A percentile compares a stretch with the other conserved stretches of the same genome.
These are phyloP conservation scores for Russula abietina DNA, from an alignment of 768 basidiomycete species.

Conservation along the genomic window DNA sequence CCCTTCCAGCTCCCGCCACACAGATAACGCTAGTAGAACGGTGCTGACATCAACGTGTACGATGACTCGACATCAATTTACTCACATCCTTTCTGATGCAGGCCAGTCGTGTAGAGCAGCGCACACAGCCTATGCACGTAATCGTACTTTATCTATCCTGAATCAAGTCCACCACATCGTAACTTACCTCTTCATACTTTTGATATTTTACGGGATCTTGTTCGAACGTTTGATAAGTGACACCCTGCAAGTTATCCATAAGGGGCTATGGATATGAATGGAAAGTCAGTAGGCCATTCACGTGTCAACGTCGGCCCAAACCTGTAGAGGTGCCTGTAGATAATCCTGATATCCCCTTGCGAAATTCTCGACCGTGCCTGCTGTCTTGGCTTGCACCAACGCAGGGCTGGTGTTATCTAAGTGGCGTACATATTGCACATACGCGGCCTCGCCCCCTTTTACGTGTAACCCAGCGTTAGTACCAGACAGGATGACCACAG, in stretches of 20 bases:
- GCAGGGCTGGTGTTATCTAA: constrained; percentile 71
- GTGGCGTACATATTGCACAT: constrained; percentile 83
- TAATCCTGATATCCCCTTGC: constrained; percentile 93
- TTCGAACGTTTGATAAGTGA: constrained; percentile 97
- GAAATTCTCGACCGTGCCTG: constrained; percentile 82
- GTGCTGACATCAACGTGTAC: not conserved
- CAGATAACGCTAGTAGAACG: constrained; percentile 65
- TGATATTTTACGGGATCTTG: constrained; percentile 95
- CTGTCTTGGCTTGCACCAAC: constrained; percentile 54
- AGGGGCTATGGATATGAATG: constrained; percentile 56
- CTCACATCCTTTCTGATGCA: constrained; percentile 56
- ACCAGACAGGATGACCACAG: constrained; percentile 75
- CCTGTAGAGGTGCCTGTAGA: constrained; percentile 91
- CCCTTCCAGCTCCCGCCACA: constrained; percentile 92
- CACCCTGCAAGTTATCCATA: constrained; percentile 94
- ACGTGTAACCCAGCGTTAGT: constrained; percentile 59
- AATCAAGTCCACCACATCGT: constrained; percentile 12
- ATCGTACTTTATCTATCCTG: not conserved
- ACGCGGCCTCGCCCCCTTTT: constrained; percentile 79
- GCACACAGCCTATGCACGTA: constrained; percentile 58
- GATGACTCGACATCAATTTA: constrained; percentile 9
- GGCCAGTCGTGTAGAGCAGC: constrained; percentile 72
- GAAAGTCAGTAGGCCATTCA: constrained; percentile 7
- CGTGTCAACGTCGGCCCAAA: constrained; percentile 30
- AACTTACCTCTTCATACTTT: constrained; percentile 81